Evolutionary conservation across 208 protist species (phyloP), one percentile per base, ranked within the genome.

Genomic region (Angomonas ambiguus): DNA sequence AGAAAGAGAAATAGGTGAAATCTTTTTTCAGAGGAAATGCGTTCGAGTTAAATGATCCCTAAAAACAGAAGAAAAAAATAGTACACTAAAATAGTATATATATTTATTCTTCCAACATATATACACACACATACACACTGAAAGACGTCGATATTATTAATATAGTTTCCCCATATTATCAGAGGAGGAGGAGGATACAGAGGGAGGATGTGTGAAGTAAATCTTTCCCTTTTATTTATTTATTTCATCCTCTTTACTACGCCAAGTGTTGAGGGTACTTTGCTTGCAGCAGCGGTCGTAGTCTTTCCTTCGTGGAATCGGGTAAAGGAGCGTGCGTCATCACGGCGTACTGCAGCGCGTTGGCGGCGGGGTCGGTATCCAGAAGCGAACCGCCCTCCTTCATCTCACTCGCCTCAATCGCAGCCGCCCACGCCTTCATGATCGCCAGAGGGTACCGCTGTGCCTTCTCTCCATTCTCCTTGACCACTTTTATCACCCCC

Each of bases 381-480:
- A 33, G 25, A 8, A 45, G 16, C 11, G 11, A n/a, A n/a, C 16
- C 38, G 11, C 16, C 38, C 16, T 45, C 16, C 16, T 45, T 45
- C 38, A n/a, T 45, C 38, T 45, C 38, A 8, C 24, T 33, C 24
- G 13, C 53, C 24, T 59, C 53, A 30, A 30, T 8, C 22, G 25
- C 62, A 22, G 35, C 56, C 3, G 45, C 65, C 25, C 92, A 6
- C 5, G 70, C 62, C 25, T 34, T 48, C 51, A 96, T 78, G 53
- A 94, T 67, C 35, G 67, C 72, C 2, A 55, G 48, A 6, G 83
- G 62, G 67, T 82, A 85, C 41, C 51, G 60, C 70, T 94, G 87
- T 27, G 87, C 82, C 69, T 95, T 94, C 32, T 62, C 72, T 2
- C 53, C 78, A 65, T 96, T 96, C 6, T 58, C 66, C 5, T 61